phyloP scores from a whole-genome alignment of 257 asterid species.

The Solanum gracilifrons region DNA sequence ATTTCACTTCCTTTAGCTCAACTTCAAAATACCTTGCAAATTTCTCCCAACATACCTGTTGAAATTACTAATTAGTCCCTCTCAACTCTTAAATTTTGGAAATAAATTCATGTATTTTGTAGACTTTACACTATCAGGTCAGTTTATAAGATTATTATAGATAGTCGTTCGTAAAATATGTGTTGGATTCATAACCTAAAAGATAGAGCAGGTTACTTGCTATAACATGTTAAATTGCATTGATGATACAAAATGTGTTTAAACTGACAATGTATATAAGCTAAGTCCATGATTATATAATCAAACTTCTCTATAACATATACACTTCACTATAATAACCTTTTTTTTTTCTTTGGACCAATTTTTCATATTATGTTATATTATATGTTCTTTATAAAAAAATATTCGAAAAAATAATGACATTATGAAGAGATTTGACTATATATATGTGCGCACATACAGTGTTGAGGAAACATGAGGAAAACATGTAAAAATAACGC shows the following conservation, averaged over 20 bases:
- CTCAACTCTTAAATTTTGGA: neutral
- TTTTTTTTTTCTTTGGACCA: too few species aligned
- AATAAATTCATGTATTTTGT: neutral
- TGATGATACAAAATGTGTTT: neutral
- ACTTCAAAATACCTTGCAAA: constrained; percentile 89
- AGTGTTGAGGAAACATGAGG: neutral
- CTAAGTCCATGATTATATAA: neutral
- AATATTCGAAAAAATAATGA: neutral
- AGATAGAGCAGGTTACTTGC: neutral
- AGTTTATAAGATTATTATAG: too few species aligned
- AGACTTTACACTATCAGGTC: neutral
- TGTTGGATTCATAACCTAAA: neutral
- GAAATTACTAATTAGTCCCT: neutral
- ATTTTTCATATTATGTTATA: neutral
- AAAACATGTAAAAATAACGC: neutral
- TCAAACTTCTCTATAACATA: too few species aligned
- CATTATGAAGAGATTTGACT: too few species aligned
- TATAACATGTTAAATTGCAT: neutral
- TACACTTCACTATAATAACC: too few species aligned
- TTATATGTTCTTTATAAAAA: neutral
- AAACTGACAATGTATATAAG: neutral
- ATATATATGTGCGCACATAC: neutral
- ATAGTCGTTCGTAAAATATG: neutral
- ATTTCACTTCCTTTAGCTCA: constrained; percentile 76
- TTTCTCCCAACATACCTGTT: constrained; percentile 82